phyloP scores from a whole-genome alignment of 768 basidiomycete genomes.

The Naganishia vishniacii region DNA sequence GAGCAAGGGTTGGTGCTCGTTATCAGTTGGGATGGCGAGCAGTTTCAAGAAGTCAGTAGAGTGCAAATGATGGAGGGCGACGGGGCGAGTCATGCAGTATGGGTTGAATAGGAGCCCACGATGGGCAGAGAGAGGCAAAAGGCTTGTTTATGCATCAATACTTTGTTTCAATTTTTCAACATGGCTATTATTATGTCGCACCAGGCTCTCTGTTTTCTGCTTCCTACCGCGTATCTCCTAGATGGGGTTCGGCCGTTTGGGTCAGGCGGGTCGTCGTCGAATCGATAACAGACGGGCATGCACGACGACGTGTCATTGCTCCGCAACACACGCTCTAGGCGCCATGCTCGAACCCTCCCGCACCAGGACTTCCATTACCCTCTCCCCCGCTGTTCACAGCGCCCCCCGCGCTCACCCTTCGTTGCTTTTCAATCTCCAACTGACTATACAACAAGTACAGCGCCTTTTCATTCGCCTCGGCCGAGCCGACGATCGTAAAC shows the following conservation, averaged over 20 bases:
- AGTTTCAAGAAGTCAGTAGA: conserved; percentile 31
- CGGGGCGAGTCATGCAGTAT: conserved; percentile 28
- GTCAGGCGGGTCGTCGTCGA: too few species aligned
- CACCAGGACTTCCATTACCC: not conserved
- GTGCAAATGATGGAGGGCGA: conserved; percentile 25
- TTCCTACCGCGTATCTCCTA: too few species aligned
- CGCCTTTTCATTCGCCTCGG: conserved; percentile 95
- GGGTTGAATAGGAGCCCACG: conserved; percentile 23
- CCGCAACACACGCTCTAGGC: not conserved
- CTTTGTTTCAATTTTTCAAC: not conserved
- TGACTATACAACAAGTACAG: conserved; percentile 95
- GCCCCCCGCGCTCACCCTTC: conserved; percentile 18
- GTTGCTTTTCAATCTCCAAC: conserved; percentile 66
- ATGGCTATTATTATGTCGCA: not conserved
- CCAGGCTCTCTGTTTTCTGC: not conserved
- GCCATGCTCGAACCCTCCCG: conserved; percentile 11
- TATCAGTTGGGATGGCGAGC: conserved; percentile 32
- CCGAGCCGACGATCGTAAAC: conserved; percentile 95
- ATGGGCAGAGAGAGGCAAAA: too few species aligned
- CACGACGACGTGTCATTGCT: not conserved
- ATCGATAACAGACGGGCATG: too few species aligned
- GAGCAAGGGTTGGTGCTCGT: conserved; percentile 34
- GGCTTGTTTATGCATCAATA: not conserved
- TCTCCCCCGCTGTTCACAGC: not conserved
- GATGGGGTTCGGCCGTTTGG: too few species aligned